Evolutionary conservation across 768 basidiomycete species (phyloP).

Genomic region (Flagelloscypha sp.): DNA sequence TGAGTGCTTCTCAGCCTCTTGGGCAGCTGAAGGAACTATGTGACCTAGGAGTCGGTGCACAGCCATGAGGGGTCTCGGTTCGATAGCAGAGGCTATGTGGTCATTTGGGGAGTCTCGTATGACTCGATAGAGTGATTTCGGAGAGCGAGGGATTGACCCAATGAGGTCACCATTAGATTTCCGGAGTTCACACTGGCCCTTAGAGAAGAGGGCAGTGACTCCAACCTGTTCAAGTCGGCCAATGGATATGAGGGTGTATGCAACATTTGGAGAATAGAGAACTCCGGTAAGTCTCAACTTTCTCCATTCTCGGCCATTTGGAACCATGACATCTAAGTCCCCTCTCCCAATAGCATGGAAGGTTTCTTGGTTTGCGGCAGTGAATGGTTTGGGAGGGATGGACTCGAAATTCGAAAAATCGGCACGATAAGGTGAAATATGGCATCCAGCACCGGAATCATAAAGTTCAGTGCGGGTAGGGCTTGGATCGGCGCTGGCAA

Average conservation of each 20-base stretch:
- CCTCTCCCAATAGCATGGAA: conserved; percentile 17
- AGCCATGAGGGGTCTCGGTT: conserved; percentile 18
- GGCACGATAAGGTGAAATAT: conserved; percentile 22
- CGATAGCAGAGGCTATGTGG: conserved; percentile 6
- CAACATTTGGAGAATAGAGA: conserved; percentile 28
- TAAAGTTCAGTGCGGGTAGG: conserved; percentile 15
- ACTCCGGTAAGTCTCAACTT: conserved; percentile 23
- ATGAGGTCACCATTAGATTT: conserved; percentile 5
- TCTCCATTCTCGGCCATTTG: conserved; percentile 16
- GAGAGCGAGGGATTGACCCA: conserved; percentile 16
- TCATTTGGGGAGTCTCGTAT: conserved; percentile 12
- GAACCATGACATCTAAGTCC: conserved; percentile 14
- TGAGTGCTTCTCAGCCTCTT: conserved; percentile 16
- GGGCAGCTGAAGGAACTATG: conserved; percentile 17
- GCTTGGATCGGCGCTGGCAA: too few relatives aligned
- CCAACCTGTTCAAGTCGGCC: conserved; percentile 15
- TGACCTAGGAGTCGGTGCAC: conserved; percentile 28
- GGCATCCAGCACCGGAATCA: conserved; percentile 23
- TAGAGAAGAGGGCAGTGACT: background rate
- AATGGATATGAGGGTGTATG: conserved; percentile 29
- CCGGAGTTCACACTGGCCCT: background rate
- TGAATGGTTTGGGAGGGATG: conserved; percentile 15
- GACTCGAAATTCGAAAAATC: conserved; percentile 16
- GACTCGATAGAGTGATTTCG: conserved; percentile 19
- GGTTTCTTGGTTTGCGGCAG: conserved; percentile 16